Percentiles rank a stretch among this genome's conserved stretches.
These are phyloP conservation scores for Fusarium sp. DNA, from an alignment of 2,329 filamentous ascomycete genomes.

Conservation along the genomic window DNA sequence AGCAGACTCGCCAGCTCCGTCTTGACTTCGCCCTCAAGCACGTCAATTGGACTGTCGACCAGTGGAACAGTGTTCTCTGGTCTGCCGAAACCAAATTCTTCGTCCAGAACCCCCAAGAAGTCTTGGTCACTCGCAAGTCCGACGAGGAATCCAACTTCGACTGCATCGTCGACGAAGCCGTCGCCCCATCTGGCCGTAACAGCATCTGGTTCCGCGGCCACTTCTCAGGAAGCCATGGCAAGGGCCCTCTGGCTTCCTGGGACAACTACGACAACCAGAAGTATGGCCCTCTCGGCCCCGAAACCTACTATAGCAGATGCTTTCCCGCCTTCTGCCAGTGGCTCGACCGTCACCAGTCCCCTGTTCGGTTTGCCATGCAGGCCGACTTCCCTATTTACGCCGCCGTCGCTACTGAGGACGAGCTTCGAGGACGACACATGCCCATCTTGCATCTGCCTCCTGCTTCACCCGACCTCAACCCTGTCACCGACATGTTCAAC, in stretches of 20 bases:
- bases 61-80: slow-evolving; percentile 35
- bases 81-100: slow-evolving; percentile 15
- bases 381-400: slow-evolving; percentile 6
- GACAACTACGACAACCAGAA: neutral
- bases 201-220: slow-evolving; percentile 13
- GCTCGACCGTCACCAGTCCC: slow-evolving; percentile 4
- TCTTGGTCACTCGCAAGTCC: slow-evolving; percentile 32
- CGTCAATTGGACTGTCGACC: slow-evolving; percentile 28
- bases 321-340: slow-evolving; percentile 16
- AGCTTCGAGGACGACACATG: slow-evolving; percentile 12
- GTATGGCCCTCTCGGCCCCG: slow-evolving; percentile 9
- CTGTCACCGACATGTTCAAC: slow-evolving; percentile 18
- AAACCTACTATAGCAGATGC: slow-evolving; percentile 7
- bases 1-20: slow-evolving; percentile 21
- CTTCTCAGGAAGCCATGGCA: slow-evolving; percentile 29
- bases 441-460: slow-evolving; percentile 21
- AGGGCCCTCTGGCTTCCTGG: slow-evolving; percentile 22
- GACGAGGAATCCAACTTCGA: slow-evolving; percentile 15
- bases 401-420: slow-evolving; percentile 3
- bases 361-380: slow-evolving; percentile 11
- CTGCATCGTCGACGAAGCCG: slow-evolving; percentile 19
- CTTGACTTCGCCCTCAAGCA: slow-evolving; percentile 28
- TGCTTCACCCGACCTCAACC: slow-evolving; percentile 34
- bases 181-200: neutral
- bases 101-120: neutral